phyloP scores from a whole-genome alignment of 75 land plant species.

The Cupressus sempervirens region DNA sequence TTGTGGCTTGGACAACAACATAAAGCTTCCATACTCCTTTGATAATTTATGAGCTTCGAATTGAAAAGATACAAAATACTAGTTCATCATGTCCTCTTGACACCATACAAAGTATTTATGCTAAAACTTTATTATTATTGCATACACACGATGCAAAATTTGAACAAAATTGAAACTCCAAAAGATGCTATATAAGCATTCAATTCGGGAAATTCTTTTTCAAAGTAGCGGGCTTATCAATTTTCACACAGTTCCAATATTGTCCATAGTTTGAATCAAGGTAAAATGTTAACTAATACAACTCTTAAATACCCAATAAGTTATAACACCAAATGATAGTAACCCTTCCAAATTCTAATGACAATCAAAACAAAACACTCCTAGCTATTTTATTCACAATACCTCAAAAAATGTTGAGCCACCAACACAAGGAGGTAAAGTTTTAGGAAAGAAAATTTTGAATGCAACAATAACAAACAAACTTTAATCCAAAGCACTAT shows the following conservation, averaged over 20 bases:
- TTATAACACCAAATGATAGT: no score
- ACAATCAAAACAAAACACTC: no score
- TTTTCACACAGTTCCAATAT: background rate
- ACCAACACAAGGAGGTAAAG: no score
- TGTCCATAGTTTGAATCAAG: background rate
- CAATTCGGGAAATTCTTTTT: background rate
- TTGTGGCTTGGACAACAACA: conserved; percentile 66
- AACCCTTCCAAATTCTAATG: no score
- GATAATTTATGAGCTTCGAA: background rate
- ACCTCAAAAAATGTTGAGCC: no score
- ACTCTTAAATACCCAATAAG: no score
- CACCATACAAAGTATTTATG: background rate
- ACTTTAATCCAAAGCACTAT: no score
- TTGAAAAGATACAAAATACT: no score
- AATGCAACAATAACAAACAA: no score
- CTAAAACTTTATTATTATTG: background rate
- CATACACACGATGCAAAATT: background rate
- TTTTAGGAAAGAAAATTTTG: no score
- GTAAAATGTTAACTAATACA: background rate
- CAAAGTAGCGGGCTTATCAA: background rate
- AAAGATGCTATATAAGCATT: background rate
- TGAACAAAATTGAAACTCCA: background rate
- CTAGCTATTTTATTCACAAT: no score
- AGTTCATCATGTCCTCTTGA: background rate
- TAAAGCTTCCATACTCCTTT: conserved; percentile 55